Conservation (phyloP, 768 basidiomycete species). For the Naganishia vaughanmartiniae region DNA sequence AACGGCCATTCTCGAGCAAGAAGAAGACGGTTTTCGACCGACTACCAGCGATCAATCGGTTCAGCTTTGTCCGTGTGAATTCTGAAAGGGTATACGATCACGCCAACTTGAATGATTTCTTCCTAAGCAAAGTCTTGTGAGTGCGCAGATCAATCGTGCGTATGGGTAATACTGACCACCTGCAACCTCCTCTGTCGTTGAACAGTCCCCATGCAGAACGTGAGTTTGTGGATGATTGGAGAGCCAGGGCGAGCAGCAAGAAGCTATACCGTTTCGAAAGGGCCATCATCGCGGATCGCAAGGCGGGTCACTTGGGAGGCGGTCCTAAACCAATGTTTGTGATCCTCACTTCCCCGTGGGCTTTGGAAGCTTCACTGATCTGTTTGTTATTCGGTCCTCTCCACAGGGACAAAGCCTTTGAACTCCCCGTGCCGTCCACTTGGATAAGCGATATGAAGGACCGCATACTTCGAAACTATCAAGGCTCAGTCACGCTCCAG, state of each 20-base stretch:
- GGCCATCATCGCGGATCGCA: slow-evolving; percentile 35
- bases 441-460: slow-evolving; percentile 38
- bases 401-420: slow-evolving; percentile 39
- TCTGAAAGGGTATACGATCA: slow-evolving; percentile 33
- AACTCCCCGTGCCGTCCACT: slow-evolving; percentile 33
- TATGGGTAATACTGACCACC: background rate
- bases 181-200: background rate
- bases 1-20: slow-evolving; percentile 12
- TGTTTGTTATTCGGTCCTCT: slow-evolving; percentile 10
- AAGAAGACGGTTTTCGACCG: background rate
- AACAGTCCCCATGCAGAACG: slow-evolving; percentile 36
- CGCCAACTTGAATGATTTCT: slow-evolving; percentile 39
- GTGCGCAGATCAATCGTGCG: background rate
- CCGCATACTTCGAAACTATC: slow-evolving; percentile 36
- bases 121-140: slow-evolving; percentile 41
- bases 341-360: background rate
- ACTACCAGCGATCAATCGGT: slow-evolving; percentile 1
- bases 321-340: slow-evolving; percentile 6
- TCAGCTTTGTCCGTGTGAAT: slow-evolving; percentile 17
- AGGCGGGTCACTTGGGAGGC: slow-evolving; percentile 33
- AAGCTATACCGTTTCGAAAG: slow-evolving; percentile 34
- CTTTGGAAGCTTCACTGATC: background rate
- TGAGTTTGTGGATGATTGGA: slow-evolving; percentile 33
- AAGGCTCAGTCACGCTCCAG: slow-evolving; percentile 32
- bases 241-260: slow-evolving; percentile 31